Evolutionary conservation across 345 rosid genomes (phyloP), one percentile per base, ranked within the genome.

Genomic region (Durio zibethinus): DNA sequence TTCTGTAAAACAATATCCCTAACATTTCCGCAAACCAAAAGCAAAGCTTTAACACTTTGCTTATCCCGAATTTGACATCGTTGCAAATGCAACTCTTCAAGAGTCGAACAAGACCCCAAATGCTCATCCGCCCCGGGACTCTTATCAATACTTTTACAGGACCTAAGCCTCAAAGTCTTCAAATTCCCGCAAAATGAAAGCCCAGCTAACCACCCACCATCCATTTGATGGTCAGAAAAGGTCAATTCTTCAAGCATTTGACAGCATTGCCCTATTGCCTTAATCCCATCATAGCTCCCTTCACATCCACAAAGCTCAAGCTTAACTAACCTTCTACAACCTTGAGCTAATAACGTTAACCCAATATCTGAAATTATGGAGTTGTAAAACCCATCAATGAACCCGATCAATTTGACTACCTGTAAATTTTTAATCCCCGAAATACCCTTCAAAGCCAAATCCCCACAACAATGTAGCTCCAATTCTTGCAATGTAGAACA

Each of bases 201-300:
- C 29, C 85, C 92, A 38, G 94, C 84, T 84, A 90, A 48, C 92
- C 92, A 90, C 0, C 94, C 94, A 78, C 81, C 90, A 76, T 87
- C 94, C 90, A 90, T 86, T 77, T 85, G 78, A 73, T 90, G 94
- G 83, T 89, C 88, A 67, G 53, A 82, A 9, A 90, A 43, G 42
- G 82, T 88, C 84, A 90, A 82, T 8, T 90, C 94, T 80, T 89
- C 90, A 36, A 89, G 90, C 91, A 90, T 89, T 79, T 85, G 91
- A 80, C 94, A 90, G 31, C 91, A 89, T 66, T 90, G 91, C 33
- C 92, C 94, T 2, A 90, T 86, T 3, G 94, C 94, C 76, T 90
- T 90, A 72, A 89, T 83, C 78, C 92, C 91, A 79, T 86, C 90
- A 45, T 81, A 90, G 60, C 94, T 90, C 7, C 94, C 92, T 78